Base-by-base conservation (phyloP, 2,329 filamentous ascomycete genomes). In the Shiraia bambusicola region DNA sequence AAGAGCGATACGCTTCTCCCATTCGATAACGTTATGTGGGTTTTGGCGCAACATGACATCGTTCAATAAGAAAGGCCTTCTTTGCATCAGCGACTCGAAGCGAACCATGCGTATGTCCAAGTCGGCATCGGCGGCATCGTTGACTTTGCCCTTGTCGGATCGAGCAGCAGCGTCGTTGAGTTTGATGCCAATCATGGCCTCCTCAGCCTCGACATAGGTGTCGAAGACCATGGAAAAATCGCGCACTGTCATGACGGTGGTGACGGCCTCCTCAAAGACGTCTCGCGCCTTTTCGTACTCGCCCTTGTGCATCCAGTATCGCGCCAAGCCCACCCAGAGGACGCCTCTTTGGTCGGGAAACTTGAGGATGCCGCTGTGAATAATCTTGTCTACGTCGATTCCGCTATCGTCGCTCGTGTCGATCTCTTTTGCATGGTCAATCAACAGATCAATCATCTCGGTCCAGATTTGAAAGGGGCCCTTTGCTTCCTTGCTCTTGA, bases 171-270 rank as follows among this genome's bases (percentile, higher is more conserved):
- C 91, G 39, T 87, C 80, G 58, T 97, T 91, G 84, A 98, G 94
- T 56, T 97, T 76, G 34, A 85, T 85, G 11, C 88, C 86, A 51
- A 97, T 95, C 54, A 97, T 86, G 0, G 91, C 92, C 71, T 98
- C 94, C 68, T 98, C 93, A 49, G 96, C 96, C 69, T 98, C 93
- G 24, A 88, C 85, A 62, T 97, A 98, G 0, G 91, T 87, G 69
- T 98, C 93, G 58, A 98, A 98, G 32, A 97, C 86, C 40, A 97
- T 81, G 1, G 91, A 94, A 63, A 98, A 98, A 71, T 98, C 93
- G 41, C 93, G 85, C 31, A 98, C 91, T 2, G 93, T 98, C 92
- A 97, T 97, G 50, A 96, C 94, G 1, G 92, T 97, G 9, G 89
- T 95, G 53, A 97, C 88, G 31, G 88, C 94, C 69, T 97, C 91